A percentile compares a stretch with the other conserved stretches of the same genome.
phyloP scores from a whole-genome alignment of 1,139 yeast species.

The Geotrichum candidum region DNA sequence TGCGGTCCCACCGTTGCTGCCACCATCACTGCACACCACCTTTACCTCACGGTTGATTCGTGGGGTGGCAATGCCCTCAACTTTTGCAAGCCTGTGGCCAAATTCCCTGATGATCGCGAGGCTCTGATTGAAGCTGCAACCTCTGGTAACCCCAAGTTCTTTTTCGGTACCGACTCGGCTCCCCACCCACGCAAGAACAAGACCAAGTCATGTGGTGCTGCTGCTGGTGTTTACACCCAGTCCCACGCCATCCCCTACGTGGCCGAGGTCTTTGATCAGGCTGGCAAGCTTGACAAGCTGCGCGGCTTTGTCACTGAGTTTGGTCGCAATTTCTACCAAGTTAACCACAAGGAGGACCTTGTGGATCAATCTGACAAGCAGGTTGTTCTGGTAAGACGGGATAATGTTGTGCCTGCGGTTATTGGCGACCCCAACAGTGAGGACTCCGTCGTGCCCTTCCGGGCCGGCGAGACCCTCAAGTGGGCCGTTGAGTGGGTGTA shows the following conservation, averaged over 20 bases:
- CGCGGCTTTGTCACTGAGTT: slow-evolving; percentile 68
- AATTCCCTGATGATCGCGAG: slow-evolving; percentile 73
- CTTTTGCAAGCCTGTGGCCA: slow-evolving; percentile 97
- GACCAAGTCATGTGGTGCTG: slow-evolving; percentile 72
- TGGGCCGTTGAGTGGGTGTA: slow-evolving; percentile 73
- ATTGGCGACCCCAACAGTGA: slow-evolving; percentile 42
- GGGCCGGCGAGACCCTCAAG: slow-evolving; percentile 65
- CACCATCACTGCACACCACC: slow-evolving; percentile 92
- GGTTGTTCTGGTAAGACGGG: slow-evolving; percentile 40
- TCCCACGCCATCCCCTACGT: slow-evolving; percentile 74
- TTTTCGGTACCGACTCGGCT: slow-evolving; percentile 96
- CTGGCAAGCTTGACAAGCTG: slow-evolving; percentile 56
- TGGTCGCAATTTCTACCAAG: slow-evolving; percentile 65
- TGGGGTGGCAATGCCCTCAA: slow-evolving; percentile 97
- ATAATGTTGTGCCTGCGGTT: slow-evolving; percentile 51
- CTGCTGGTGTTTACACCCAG: slow-evolving; percentile 97
- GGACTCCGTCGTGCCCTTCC: slow-evolving; percentile 77
- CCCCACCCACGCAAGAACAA: slow-evolving; percentile 86
- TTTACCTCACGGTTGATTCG: slow-evolving; percentile 77
- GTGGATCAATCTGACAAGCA: slow-evolving; percentile 22
- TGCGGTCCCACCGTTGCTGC: slow-evolving; percentile 81
- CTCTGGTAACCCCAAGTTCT: slow-evolving; percentile 86
- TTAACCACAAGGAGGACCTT: slow-evolving; percentile 37
- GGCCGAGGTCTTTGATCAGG: slow-evolving; percentile 76
- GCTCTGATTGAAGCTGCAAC: slow-evolving; percentile 85